Base-by-base conservation (phyloP, 768 basidiomycete species). In the Lactarius pseudohatsudake region DNA sequence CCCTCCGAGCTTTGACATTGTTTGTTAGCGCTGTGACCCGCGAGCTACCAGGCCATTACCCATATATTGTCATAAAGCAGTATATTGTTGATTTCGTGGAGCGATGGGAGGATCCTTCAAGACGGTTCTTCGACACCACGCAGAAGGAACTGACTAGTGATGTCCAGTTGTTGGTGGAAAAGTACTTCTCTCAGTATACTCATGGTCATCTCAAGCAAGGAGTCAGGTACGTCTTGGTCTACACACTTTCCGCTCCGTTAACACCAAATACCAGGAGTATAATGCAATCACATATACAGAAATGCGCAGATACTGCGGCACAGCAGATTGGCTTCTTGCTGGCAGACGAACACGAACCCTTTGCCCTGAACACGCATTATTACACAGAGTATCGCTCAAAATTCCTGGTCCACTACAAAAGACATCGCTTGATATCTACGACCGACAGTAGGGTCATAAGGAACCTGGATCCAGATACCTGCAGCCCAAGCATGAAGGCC, bases 31-130 rank as follows among this genome's bases (percentile, higher is more conserved):
- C 87, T 2, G 80, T 86, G 6, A 87, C 88, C 0, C 84, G 89
- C 4, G 88, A 91, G 71, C 80, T 90, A 0, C 89, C 88, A 0
- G 86, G 83, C 2, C 81, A 82, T 63, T 86, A 83, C 63, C 87
- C 88, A 0, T 90, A 85, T 43, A 56, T 71, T 10, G 72, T 76
- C 22, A 75, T 66, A 34, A 62, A 70, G 47, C 47, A 69, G 13
- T 71, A 69, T 50, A 74, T 77, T 22, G 16, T 28, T 1, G n/a
- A 54, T 3, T 58, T 72, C 16, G 66, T 74, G 26, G 0, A 55
- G 16, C 7, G 22, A 10, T 75, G 75, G 74, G 50, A 61, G 11
- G 28, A 10, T 0, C 72, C 76, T 0, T 68, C 73, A 7, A 28
- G 58, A 10, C 43, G 26, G 5, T 66, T 73, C 50, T 74, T 76